These are phyloP conservation scores for Yamadazyma akitaensis DNA, from an alignment of 805 yeast genomes.

Conservation along the genomic window DNA sequence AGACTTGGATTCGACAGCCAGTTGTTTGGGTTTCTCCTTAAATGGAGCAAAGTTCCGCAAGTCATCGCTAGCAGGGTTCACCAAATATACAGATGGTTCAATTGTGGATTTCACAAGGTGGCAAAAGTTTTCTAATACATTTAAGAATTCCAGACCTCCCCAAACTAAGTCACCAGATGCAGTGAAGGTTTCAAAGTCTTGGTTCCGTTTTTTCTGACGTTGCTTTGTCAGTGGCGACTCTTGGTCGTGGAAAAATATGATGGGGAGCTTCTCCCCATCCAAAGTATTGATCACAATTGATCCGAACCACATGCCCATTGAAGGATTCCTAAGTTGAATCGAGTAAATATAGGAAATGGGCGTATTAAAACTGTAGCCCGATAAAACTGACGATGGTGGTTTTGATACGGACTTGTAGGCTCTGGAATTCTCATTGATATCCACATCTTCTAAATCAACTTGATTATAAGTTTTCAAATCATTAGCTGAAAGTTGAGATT, in stretches of 20 bases:
- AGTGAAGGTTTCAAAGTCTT: conserved; percentile 72
- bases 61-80: conserved; percentile 75
- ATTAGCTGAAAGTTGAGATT: conserved; percentile 39
- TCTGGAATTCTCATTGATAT: conserved; percentile 1
- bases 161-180: conserved; percentile 59
- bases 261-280: conserved; percentile 68
- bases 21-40: conserved; percentile 11
- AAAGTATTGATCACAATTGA: conserved; percentile 72
- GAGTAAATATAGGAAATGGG: conserved; percentile 64
- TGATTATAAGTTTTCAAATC: conserved; percentile 46
- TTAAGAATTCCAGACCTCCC: conserved; percentile 86
- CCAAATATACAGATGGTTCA: conserved; percentile 68
- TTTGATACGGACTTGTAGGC: conserved; percentile 35
- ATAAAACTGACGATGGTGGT: conserved; percentile 50
- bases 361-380: conserved; percentile 68
- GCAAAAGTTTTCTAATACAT: conserved; percentile 50
- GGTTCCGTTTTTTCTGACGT: conserved; percentile 56
- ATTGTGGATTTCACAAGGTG: conserved; percentile 65
- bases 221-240: conserved; percentile 71
- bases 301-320: conserved; percentile 90
- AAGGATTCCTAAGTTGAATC: conserved; percentile 79
- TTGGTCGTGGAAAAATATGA: conserved; percentile 89
- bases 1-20: neutral
- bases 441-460: conserved; percentile 45
- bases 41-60: conserved; percentile 52